A percentile compares a stretch with the other conserved stretches of the same genome.
Evolutionary conservation across 176 grass and related monocot species (phyloP).

Genomic region (Coix lacrymajobi): DNA sequence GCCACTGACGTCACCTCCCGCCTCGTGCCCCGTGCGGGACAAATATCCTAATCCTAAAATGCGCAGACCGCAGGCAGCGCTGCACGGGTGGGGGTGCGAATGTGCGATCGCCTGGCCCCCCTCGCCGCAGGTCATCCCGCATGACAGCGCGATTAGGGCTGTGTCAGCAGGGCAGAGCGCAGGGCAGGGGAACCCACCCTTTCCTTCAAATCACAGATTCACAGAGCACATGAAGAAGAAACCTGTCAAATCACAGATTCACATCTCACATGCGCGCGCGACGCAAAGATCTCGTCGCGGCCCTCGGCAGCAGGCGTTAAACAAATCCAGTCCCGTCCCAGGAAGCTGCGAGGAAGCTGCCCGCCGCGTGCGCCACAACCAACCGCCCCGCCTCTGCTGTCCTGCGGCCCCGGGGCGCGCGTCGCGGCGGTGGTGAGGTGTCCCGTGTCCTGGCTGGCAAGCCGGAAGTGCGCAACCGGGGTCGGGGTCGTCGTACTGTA

Average conservation of each 20-base stretch:
- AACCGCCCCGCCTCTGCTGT: neutral
- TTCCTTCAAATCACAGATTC: neutral
- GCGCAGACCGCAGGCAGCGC: neutral
- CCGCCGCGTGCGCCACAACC: constrained; percentile 19
- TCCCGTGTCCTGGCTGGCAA: neutral
- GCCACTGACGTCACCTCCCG: neutral
- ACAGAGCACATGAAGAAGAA: neutral
- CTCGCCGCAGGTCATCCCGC: neutral
- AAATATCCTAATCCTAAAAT: constrained; percentile 28
- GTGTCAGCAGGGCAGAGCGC: neutral
- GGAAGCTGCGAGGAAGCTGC: constrained; percentile 54
- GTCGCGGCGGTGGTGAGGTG: neutral
- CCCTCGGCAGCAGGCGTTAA: neutral
- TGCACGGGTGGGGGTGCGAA: neutral
- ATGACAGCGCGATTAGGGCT: constrained; percentile 31
- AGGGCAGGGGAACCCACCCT: neutral
- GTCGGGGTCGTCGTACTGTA: neutral
- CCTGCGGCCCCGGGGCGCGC: neutral
- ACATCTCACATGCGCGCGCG: neutral
- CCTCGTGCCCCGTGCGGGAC: constrained; percentile 39
- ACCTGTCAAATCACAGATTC: neutral
- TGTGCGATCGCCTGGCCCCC: neutral
- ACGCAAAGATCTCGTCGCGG: constrained; percentile 15
- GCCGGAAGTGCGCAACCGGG: neutral
- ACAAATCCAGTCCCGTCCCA: constrained; percentile 10